Percentiles rank a stretch among this genome's conserved stretches.
These are phyloP conservation scores for Toxicodendron radicans DNA, from an alignment of 345 rosid genomes.

Conservation along the genomic window DNA sequence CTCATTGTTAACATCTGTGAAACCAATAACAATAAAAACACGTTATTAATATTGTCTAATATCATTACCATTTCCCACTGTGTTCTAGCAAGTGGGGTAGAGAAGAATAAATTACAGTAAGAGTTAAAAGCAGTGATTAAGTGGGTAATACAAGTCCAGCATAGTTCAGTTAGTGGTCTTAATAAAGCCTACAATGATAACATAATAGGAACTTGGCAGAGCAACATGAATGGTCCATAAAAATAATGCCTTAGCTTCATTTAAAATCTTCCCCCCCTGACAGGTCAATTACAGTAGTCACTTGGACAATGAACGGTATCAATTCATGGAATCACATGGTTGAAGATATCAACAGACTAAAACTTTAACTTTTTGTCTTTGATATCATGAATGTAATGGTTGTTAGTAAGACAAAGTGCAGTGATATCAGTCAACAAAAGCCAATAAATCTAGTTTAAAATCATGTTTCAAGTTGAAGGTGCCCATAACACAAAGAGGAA, in stretches of 20 bases:
- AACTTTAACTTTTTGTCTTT: too few relatives aligned
- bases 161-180: neutral
- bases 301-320: neutral
- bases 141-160: neutral
- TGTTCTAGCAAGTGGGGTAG: neutral
- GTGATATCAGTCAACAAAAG: neutral
- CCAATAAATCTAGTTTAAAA: neutral
- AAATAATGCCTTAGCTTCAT: neutral
- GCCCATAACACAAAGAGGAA: neutral
- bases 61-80: neutral
- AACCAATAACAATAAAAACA: conserved; percentile 18
- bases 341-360: neutral
- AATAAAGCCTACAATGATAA: neutral
- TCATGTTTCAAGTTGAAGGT: neutral
- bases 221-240: neutral
- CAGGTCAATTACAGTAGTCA: neutral
- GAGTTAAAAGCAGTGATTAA: neutral
- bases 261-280: neutral
- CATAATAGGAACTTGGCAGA: neutral
- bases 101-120: neutral
- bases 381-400: too few relatives aligned
- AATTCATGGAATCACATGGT: neutral
- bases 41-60: too few relatives aligned
- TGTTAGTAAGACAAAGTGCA: neutral
- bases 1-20: conserved; percentile 62